A percentile compares a stretch with the other conserved stretches of the same genome.
These are phyloP conservation scores for Aphanocladium album DNA, from an alignment of 2,329 filamentous ascomycete species.

Conservation along the genomic window DNA sequence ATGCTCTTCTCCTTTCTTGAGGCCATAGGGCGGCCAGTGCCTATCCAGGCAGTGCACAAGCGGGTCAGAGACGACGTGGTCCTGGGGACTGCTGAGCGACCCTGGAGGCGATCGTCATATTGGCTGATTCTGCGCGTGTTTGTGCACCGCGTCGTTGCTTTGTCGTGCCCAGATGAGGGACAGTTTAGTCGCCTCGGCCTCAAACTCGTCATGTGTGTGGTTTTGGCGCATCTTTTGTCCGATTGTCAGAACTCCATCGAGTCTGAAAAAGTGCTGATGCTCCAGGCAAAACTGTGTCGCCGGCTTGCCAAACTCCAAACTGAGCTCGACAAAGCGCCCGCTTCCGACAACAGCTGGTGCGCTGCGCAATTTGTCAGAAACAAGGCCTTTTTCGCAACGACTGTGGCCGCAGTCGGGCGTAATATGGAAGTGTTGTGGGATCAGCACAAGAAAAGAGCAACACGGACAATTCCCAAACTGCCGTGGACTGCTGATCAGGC, in stretches of 20 bases:
- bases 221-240: constrained; percentile 43
- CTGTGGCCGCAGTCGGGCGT: constrained; percentile 15
- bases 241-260: constrained; percentile 23
- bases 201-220: constrained; percentile 50
- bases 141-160: constrained; percentile 45
- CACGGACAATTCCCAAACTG: constrained; percentile 38
- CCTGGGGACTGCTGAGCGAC: constrained; percentile 39
- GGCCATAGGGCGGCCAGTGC: constrained; percentile 39
- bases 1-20: constrained; percentile 58
- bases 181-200: constrained; percentile 45
- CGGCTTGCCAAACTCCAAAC: constrained; percentile 53
- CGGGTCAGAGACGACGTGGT: constrained; percentile 59
- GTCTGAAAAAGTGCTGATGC: constrained; percentile 18
- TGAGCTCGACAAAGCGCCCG: constrained; percentile 1
- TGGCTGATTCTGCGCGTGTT: constrained; percentile 60
- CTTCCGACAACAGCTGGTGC: no score
- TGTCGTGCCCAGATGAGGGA: neutral
- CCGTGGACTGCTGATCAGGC: constrained; percentile 28
- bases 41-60: constrained; percentile 44
- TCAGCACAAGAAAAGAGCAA: constrained; percentile 31
- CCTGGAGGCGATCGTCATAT: constrained; percentile 58
- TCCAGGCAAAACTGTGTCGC: constrained; percentile 47
- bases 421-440: constrained; percentile 34
- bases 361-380: neutral
- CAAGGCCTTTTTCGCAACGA: neutral